These are phyloP conservation scores for Nothophaeocryptopus gaeumannii DNA, from an alignment of 2,329 filamentous ascomycete species.

Conservation along the genomic window DNA sequence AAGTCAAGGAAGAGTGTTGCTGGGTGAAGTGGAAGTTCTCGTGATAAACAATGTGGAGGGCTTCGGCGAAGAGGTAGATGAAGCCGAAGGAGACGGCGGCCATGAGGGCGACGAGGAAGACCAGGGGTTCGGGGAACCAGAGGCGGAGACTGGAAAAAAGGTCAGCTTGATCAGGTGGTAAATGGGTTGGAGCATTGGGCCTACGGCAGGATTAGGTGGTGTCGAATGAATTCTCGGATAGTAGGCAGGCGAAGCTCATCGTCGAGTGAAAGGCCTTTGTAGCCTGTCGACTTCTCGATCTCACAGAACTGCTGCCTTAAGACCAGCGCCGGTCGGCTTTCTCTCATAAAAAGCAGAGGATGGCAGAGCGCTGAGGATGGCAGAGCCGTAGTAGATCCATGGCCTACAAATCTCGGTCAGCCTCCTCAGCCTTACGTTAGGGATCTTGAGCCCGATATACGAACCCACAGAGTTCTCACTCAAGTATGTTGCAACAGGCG, in stretches of 20 bases:
- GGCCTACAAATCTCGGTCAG: constrained; percentile 32
- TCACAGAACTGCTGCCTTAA: constrained; percentile 37
- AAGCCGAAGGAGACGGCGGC: constrained; percentile 41
- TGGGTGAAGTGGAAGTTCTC: constrained; percentile 32
- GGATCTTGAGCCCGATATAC: constrained; percentile 9
- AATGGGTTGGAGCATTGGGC: background rate
- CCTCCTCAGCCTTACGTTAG: background rate
- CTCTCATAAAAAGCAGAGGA: constrained; percentile 41
- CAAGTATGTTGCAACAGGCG: constrained; percentile 40
- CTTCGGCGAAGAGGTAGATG: constrained; percentile 50
- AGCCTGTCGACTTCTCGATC: constrained; percentile 30
- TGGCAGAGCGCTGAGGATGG: constrained; percentile 38
- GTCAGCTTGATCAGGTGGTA: background rate
- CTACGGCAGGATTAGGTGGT: constrained; percentile 7
- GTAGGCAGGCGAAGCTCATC: constrained; percentile 43
- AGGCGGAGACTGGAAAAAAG: constrained; percentile 26
- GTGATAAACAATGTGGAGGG: constrained; percentile 41
- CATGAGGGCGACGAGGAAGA: constrained; percentile 45
- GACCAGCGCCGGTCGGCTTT: constrained; percentile 47
- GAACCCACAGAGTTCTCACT: constrained; percentile 18
- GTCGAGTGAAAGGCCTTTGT: constrained; percentile 29
- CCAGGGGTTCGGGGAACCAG: constrained; percentile 49
- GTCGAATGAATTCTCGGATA: constrained; percentile 31
- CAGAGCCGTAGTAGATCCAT: constrained; percentile 47
- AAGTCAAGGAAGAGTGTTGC: constrained; percentile 49